These are phyloP conservation scores for Pulveroboletus frians DNA, from an alignment of 768 basidiomycete species.

Conservation along the genomic window DNA sequence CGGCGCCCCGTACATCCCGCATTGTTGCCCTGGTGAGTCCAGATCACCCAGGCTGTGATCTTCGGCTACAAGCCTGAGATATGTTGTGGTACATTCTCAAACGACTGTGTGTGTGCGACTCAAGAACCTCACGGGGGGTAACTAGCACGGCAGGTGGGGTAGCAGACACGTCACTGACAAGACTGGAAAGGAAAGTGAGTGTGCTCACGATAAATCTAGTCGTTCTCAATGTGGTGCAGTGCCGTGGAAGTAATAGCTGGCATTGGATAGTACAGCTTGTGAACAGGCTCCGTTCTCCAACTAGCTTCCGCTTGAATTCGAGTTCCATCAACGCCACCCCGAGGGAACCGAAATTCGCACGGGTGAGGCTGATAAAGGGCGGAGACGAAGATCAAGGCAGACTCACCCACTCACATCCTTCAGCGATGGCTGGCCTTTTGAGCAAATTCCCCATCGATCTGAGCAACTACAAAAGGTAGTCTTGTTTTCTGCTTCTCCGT, in stretches of 20 bases:
- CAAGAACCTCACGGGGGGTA: background rate
- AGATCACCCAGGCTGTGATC: background rate
- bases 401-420: background rate
- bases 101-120: background rate
- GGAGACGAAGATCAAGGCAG: background rate
- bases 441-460: slow-evolving; percentile 73
- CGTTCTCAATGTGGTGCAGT: slow-evolving; percentile 11
- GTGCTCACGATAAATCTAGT: background rate
- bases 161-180: background rate
- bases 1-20: background rate
- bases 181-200: slow-evolving; percentile 8
- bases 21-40: background rate
- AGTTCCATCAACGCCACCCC: background rate
- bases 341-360: slow-evolving; percentile 22
- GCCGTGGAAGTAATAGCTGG: slow-evolving; percentile 7
- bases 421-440: slow-evolving; percentile 36
- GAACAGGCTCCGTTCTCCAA: slow-evolving; percentile 8
- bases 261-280: background rate
- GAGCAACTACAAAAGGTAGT: slow-evolving; percentile 66
- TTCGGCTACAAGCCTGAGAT: slow-evolving; percentile 3
- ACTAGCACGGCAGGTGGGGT: background rate
- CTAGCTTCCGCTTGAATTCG: background rate
- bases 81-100: background rate
- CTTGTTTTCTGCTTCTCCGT: background rate
- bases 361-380: slow-evolving; percentile 21